phyloP scores from a whole-genome alignment of 805 yeast genomes.

The Blastobotrys muscicola region DNA sequence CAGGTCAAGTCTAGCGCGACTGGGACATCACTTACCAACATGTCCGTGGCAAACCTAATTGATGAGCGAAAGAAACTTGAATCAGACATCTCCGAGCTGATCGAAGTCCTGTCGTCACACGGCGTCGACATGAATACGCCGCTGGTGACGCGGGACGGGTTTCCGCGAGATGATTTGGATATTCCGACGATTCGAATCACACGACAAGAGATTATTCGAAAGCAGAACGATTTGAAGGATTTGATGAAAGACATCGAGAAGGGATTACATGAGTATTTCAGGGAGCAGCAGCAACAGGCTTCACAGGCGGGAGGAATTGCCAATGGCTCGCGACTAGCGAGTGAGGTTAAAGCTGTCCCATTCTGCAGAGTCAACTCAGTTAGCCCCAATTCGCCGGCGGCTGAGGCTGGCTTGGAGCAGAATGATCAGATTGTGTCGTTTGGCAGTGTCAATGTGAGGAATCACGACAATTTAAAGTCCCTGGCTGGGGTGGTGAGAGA shows the following conservation, averaged over 20 bases:
- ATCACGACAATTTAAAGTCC: constrained; percentile 39
- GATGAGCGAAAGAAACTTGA: constrained; percentile 30
- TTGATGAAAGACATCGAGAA: constrained; percentile 40
- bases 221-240: constrained; percentile 57
- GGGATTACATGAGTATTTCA: constrained; percentile 36
- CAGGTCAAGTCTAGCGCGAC: too few species aligned
- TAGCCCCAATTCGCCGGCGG: constrained; percentile 47
- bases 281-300: constrained; percentile 1
- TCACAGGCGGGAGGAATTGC: neutral
- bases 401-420: constrained; percentile 40
- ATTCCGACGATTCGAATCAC: constrained; percentile 55
- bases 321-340: neutral
- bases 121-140: constrained; percentile 55
- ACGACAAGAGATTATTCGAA: constrained; percentile 54
- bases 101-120: constrained; percentile 41
- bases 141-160: constrained; percentile 65
- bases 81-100: constrained; percentile 31
- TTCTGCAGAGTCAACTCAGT: constrained; percentile 39
- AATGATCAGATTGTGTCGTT: constrained; percentile 49
- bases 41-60: constrained; percentile 8
- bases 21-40: neutral
- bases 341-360: constrained; percentile 10
- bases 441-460: constrained; percentile 45
- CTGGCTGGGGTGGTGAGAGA: constrained; percentile 37
- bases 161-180: constrained; percentile 77